Conservation (phyloP, 139 green algal species). For the Ettlia oleoabundans region DNA sequence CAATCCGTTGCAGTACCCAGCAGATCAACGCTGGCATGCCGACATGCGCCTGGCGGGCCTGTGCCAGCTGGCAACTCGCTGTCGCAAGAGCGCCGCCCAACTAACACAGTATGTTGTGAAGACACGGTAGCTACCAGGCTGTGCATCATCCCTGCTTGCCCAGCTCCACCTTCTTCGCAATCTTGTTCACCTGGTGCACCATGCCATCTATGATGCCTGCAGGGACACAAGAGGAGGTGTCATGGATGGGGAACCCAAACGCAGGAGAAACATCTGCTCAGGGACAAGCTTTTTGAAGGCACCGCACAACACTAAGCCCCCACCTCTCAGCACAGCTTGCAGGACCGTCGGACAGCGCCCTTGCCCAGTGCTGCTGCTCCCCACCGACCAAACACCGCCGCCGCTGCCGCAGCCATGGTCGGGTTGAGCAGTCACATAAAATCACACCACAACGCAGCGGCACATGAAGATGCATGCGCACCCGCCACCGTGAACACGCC, state of each 20-base stretch:
- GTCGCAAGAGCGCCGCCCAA: no score
- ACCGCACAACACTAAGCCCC: no score
- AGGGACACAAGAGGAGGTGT: not conserved
- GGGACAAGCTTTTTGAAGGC: no score
- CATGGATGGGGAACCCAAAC: not conserved
- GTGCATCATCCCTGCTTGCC: slow-evolving; percentile 71
- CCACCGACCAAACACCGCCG: no score
- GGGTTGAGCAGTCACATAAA: not conserved
- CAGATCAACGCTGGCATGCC: not conserved
- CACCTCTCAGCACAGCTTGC: no score
- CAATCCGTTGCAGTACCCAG: no score
- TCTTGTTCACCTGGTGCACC: slow-evolving; percentile 72
- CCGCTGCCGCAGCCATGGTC: not conserved
- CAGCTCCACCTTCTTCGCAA: slow-evolving; percentile 81
- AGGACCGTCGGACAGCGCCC: no score
- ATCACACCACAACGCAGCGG: not conserved
- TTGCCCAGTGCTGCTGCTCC: no score
- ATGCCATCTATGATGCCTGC: slow-evolving; percentile 86
- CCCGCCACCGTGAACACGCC: slow-evolving; percentile 88
- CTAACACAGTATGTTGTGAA: not conserved
- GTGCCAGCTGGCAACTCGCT: no score
- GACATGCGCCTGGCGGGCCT: no score
- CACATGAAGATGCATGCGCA: not conserved
- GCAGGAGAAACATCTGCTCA: no score
- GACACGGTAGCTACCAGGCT: no score